Evolutionary conservation across 441 rosid genomes (phyloP).

Genomic region (Rhodomyrtus psidioides): DNA sequence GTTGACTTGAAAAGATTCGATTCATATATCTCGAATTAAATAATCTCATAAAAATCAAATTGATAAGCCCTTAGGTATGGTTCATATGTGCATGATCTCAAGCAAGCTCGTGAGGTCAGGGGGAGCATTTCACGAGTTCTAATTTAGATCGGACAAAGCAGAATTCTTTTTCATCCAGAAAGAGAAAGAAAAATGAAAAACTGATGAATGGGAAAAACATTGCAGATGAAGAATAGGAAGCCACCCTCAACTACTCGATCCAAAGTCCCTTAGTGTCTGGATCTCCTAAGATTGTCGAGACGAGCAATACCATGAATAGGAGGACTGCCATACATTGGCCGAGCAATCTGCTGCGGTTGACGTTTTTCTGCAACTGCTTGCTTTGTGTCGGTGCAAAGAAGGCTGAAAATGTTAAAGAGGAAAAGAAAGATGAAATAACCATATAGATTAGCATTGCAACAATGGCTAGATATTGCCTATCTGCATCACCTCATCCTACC

Average conservation of each 20-base stretch:
- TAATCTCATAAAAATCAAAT: no score
- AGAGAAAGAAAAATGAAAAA: no score
- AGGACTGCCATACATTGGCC: constrained; percentile 57
- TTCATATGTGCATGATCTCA: no score
- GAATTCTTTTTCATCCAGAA: no score
- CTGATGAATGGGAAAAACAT: neutral
- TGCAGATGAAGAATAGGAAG: neutral
- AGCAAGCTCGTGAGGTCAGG: no score
- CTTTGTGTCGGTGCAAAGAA: constrained; percentile 34
- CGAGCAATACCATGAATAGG: constrained; percentile 46
- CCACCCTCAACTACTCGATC: constrained; percentile 47
- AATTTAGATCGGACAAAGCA: no score
- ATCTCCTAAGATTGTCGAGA: constrained; percentile 40
- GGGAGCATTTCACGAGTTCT: no score
- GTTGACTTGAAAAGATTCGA: no score
- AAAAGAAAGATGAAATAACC: neutral
- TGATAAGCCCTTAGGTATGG: no score
- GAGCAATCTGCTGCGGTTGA: constrained; percentile 48
- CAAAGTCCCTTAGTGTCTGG: constrained; percentile 35
- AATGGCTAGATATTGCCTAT: neutral
- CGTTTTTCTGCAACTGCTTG: constrained; percentile 34
- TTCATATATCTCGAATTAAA: no score
- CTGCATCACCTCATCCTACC: neutral
- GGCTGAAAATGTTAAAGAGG: constrained; percentile 17
- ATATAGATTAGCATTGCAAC: neutral